Evolutionary conservation across 768 basidiomycete genomes (phyloP).

Genomic region (Psilocybe cubensis): DNA sequence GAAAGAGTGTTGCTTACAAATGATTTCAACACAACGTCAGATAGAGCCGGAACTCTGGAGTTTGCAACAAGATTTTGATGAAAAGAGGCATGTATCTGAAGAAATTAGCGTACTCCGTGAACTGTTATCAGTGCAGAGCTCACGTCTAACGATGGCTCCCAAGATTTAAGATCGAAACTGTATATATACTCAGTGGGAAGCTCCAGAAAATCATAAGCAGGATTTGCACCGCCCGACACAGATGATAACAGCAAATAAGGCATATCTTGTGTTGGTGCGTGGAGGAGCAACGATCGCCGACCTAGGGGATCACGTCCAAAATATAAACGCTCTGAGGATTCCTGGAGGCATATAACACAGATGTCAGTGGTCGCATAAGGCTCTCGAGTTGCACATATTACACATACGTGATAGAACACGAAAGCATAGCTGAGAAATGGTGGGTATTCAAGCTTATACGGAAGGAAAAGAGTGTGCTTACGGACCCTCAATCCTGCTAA

Average conservation of each 20-base stretch:
- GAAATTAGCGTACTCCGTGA: not conserved
- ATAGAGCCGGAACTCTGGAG: slow-evolving; percentile 1
- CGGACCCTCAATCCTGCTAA: slow-evolving; percentile 81
- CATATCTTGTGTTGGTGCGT: slow-evolving; percentile 48
- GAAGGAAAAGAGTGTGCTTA: slow-evolving; percentile 42
- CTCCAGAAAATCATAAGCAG: slow-evolving; percentile 60
- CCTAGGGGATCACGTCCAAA: slow-evolving; percentile 87
- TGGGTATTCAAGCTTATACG: not conserved
- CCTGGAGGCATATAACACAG: too few species aligned
- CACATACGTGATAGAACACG: slow-evolving; percentile 74
- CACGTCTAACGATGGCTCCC: slow-evolving; percentile 10
- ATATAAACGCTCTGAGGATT: slow-evolving; percentile 51
- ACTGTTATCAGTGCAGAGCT: not conserved
- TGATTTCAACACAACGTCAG: slow-evolving; percentile 1
- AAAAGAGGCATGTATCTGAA: slow-evolving; percentile 5
- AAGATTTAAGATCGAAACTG: slow-evolving; percentile 46
- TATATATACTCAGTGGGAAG: slow-evolving; percentile 61
- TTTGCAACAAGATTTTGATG: not conserved
- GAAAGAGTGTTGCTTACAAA: slow-evolving; percentile 31
- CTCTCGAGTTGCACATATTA: too few species aligned
- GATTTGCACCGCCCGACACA: slow-evolving; percentile 54
- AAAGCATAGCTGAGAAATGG: slow-evolving; percentile 70
- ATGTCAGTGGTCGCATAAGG: too few species aligned
- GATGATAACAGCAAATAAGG: slow-evolving; percentile 70
- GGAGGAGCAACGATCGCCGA: slow-evolving; percentile 81